These are phyloP conservation scores for Scheffersomyces stipitis DNA, from an alignment of 805 yeast genomes.

Conservation along the genomic window DNA sequence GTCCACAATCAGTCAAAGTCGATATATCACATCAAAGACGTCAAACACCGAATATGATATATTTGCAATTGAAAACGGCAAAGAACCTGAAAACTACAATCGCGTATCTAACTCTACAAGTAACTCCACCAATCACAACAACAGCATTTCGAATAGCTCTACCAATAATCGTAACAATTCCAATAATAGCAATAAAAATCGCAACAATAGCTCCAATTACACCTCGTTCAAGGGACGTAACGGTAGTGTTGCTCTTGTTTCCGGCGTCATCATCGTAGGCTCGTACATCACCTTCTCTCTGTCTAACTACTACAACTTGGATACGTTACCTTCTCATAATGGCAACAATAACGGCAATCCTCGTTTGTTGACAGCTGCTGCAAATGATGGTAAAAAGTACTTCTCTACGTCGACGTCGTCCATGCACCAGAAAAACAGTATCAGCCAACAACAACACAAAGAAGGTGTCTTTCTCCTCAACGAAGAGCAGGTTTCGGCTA, in stretches of 20 bases:
- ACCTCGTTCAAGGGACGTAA: conserved; percentile 23
- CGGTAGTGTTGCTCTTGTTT: conserved; percentile 40
- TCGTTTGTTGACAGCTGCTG: conserved; percentile 1
- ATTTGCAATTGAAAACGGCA: no score
- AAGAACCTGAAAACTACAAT: no score
- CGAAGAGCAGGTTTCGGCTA: conserved; percentile 69
- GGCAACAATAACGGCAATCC: conserved; percentile 8
- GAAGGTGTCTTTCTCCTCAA: conserved; percentile 56
- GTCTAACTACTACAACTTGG: conserved; percentile 42
- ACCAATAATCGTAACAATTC: background rate
- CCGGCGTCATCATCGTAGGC: conserved; percentile 44
- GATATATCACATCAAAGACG: no score
- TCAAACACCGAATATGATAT: no score
- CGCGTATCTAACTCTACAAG: no score
- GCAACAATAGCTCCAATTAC: background rate
- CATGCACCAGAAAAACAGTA: conserved; percentile 39
- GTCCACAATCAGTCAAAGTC: no score
- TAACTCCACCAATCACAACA: no score
- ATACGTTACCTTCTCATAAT: conserved; percentile 28
- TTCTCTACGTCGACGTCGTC: conserved; percentile 47
- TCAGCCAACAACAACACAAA: conserved; percentile 47
- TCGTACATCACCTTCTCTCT: conserved; percentile 40
- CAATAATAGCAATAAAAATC: background rate
- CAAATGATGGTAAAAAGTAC: conserved; percentile 19
- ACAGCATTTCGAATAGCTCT: background rate